phyloP scores from a whole-genome alignment of 2,329 filamentous ascomycete genomes.

The Penicillium olsonii region DNA sequence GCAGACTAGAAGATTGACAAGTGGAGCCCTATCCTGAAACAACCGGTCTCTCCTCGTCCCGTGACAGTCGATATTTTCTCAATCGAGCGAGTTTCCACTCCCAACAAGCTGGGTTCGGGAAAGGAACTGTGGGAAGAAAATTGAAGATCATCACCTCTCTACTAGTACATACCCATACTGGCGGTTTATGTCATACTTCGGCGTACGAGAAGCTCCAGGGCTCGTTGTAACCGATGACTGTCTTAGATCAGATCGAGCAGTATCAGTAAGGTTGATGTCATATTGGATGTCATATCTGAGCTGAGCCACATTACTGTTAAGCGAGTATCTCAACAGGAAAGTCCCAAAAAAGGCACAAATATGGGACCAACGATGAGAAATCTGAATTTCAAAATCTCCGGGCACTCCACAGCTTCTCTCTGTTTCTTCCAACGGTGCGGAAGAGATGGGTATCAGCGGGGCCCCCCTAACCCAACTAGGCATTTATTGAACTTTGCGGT shows the following conservation, averaged over 20 bases:
- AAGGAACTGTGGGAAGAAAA: neutral
- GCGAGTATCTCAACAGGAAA: neutral
- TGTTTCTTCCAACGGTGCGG: constrained; percentile 22
- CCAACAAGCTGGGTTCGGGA: neutral
- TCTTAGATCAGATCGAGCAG: neutral
- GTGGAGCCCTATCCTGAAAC: constrained; percentile 18
- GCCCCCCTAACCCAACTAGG: constrained; percentile 12
- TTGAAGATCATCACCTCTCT: neutral
- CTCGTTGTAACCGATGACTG: too few relatives aligned
- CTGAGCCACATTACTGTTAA: neutral
- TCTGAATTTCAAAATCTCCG: constrained; percentile 4
- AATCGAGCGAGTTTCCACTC: neutral
- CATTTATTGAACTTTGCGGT: constrained; percentile 26
- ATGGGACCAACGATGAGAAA: neutral
- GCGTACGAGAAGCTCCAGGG: neutral
- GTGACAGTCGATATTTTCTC: constrained; percentile 11
- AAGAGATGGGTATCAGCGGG: constrained; percentile 21
- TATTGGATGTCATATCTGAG: neutral
- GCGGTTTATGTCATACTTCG: neutral
- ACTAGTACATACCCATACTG: too few relatives aligned
- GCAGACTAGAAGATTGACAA: constrained; percentile 12
- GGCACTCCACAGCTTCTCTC: constrained; percentile 18
- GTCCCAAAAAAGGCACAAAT: neutral
- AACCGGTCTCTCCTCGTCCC: constrained; percentile 13
- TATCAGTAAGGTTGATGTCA: neutral